Evolutionary conservation across 2,329 filamentous ascomycete species (phyloP).

Genomic region (Plenodomus lindquistii): DNA sequence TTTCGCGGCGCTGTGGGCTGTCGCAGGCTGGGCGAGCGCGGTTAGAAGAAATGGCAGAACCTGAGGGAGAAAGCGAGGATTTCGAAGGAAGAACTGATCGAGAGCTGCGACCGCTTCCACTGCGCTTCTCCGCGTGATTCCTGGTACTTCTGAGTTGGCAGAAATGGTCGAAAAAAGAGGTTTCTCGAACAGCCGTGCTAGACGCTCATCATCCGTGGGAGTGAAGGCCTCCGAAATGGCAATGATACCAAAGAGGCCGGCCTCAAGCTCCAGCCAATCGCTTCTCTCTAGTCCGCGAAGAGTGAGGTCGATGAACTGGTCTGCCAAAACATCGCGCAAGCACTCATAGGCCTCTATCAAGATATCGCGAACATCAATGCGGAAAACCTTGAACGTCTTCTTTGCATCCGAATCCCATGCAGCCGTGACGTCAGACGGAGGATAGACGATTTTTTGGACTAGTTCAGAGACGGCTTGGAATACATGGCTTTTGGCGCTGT

Average conservation of each 20-base stretch:
- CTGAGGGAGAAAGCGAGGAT: constrained; percentile 67
- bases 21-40: constrained; percentile 63
- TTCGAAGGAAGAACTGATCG: constrained; percentile 74
- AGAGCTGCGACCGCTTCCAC: constrained; percentile 73
- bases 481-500: constrained; percentile 61
- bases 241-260: constrained; percentile 64
- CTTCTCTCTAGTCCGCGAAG: constrained; percentile 45
- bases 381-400: constrained; percentile 69
- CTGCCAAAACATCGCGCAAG: constrained; percentile 52
- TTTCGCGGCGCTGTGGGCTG: constrained; percentile 71
- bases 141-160: constrained; percentile 56
- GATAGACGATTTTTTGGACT: constrained; percentile 72
- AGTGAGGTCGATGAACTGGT: constrained; percentile 52
- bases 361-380: constrained; percentile 79
- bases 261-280: constrained; percentile 57
- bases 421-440: constrained; percentile 59
- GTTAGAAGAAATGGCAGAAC: constrained; percentile 76
- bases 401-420: constrained; percentile 73
- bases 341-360: constrained; percentile 70
- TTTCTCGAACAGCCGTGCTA: constrained; percentile 67
- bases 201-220: constrained; percentile 61
- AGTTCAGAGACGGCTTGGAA: constrained; percentile 68
- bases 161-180: constrained; percentile 58
- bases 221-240: constrained; percentile 68
- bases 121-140: constrained; percentile 68